Base-by-base conservation (phyloP, 2,329 filamentous ascomycete genomes). In the Penicillium decumbens region DNA sequence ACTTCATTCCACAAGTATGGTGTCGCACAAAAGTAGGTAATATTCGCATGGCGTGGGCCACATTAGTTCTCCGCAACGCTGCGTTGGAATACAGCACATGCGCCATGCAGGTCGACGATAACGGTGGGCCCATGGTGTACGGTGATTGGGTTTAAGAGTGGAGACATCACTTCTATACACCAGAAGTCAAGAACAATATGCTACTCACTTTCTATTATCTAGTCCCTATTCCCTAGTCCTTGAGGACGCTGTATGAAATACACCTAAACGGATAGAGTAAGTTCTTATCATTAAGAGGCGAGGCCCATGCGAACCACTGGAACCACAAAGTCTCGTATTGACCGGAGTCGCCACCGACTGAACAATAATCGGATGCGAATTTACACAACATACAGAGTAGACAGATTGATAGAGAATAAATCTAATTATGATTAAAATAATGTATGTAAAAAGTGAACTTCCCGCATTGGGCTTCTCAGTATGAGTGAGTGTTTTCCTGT, bases 101-200 rank as follows among this genome's bases (percentile, higher is more conserved):
- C 30, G 15, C 24, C 2, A 29, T 10, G 28, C 8, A 41, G 15
- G 12, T 10, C 29, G 35, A 33, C 27, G 27, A 42, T 32, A 27
- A 6, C 9, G 5, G 12, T 33, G 35, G 45, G 40, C 9, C 8
- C 28, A 30, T 3, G 18, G 20, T 7, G 20, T 12, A 2, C 8
- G 12, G 10, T 58, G 48, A 57, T 60, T 60, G 57, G 57, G 2
- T 10, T 52, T 55, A 53, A 43, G 9, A 9, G 23, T 37, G 30
- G 28, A 20, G n/a, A 6, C 38, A 12, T 40, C 38, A 23, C 3
- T 3, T 23, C 20, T 23, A 23, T 23, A 23, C 20, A 23, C 4
- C 15, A 18, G 20, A 23, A 4, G 20, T 23, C 20, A 4, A 23
- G 20, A 23, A 23, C 20, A 23, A 3, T 23, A 23, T 27, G 6